These are phyloP conservation scores for Leccinum boreale DNA, from an alignment of 768 basidiomycete species.

Conservation along the genomic window DNA sequence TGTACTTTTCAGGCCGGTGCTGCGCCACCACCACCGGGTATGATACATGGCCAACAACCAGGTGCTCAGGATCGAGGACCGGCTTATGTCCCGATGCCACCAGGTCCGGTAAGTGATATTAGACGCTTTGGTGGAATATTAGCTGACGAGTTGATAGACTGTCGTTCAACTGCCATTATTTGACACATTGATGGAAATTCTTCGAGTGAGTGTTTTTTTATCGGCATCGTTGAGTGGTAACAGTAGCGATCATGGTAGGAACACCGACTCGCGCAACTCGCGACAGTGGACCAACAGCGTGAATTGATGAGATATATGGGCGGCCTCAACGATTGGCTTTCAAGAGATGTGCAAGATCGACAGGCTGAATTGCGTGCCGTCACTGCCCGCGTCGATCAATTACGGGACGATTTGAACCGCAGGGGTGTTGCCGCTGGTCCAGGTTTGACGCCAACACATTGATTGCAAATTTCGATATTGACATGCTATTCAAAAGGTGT, in stretches of 20 bases:
- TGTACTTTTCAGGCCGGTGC: constrained; percentile 14
- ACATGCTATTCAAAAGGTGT: constrained; percentile 13
- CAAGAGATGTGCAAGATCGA: constrained; percentile 73
- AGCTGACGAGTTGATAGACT: constrained; percentile 39
- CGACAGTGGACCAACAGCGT: constrained; percentile 74
- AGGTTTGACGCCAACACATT: constrained; percentile 27
- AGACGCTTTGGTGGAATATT: neutral
- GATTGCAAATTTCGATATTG: neutral
- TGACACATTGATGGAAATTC: constrained; percentile 65
- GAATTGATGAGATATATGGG: constrained; percentile 80
- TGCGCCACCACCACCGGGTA: constrained; percentile 24
- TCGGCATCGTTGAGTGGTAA: constrained; percentile 1
- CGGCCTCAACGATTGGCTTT: constrained; percentile 75
- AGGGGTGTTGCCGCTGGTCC: constrained; percentile 41
- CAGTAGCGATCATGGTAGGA: constrained; percentile 44
- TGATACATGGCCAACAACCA: constrained; percentile 20
- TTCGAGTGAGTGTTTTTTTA: constrained; percentile 47
- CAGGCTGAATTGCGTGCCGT: constrained; percentile 70
- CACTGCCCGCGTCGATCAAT: constrained; percentile 53
- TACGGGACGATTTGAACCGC: constrained; percentile 43
- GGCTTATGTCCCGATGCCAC: constrained; percentile 44
- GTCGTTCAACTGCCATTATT: constrained; percentile 64
- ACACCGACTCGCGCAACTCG: constrained; percentile 69
- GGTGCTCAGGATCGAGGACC: constrained; percentile 26
- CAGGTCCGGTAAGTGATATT: constrained; percentile 47